Conservation (phyloP, 495 filamentous ascomycete genomes). For the Aspergillus kassunensis region DNA sequence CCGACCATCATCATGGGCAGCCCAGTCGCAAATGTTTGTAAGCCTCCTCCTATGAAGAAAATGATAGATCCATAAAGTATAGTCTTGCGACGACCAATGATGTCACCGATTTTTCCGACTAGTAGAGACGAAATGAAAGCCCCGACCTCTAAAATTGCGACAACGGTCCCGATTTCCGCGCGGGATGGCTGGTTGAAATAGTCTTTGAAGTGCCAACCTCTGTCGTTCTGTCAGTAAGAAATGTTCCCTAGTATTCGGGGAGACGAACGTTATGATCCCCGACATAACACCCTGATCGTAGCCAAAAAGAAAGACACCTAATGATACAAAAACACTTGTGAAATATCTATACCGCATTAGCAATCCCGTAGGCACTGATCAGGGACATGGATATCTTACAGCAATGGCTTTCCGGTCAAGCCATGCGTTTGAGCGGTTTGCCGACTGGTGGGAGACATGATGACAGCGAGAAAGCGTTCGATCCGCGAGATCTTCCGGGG, state of each 20-base stretch:
- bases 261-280: constrained; percentile 89
- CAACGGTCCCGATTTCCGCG: constrained; percentile 89
- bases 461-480: constrained; percentile 66
- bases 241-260: not conserved
- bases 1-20: constrained; percentile 93
- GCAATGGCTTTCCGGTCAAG: constrained; percentile 88
- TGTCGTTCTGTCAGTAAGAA: constrained; percentile 33
- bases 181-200: constrained; percentile 86
- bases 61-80: constrained; percentile 92
- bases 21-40: constrained; percentile 75
- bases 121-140: constrained; percentile 84
- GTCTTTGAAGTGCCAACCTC: constrained; percentile 78
- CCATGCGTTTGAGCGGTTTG: constrained; percentile 71
- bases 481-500: constrained; percentile 57
- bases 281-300: constrained; percentile 99
- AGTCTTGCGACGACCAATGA: constrained; percentile 84
- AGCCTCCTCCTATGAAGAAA: constrained; percentile 83
- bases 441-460: constrained; percentile 77
- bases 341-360: constrained; percentile 71
- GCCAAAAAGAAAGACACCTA: constrained; percentile 96
- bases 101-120: constrained; percentile 87
- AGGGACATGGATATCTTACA: constrained; percentile 51
- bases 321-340: constrained; percentile 94
- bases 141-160: constrained; percentile 91
- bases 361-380: not conserved